Evolutionary conservation across 805 yeast genomes (phyloP).

Genomic region (Suhomyces prunicola): DNA sequence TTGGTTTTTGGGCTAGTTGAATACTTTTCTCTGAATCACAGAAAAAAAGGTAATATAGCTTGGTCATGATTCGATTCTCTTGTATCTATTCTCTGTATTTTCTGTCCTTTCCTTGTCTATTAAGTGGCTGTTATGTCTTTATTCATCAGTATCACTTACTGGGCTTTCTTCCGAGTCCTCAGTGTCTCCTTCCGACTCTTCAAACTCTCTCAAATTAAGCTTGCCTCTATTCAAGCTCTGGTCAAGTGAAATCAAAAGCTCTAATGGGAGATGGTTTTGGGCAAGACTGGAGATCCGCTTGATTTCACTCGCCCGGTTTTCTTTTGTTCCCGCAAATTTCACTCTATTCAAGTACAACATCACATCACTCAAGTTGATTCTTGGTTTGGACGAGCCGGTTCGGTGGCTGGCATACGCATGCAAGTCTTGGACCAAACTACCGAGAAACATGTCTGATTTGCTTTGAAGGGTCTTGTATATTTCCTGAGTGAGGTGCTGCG

Average conservation of each 20-base stretch:
- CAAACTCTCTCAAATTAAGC: neutral
- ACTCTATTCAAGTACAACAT: conserved; percentile 33
- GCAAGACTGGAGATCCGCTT: conserved; percentile 32
- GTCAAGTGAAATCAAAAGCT: conserved; percentile 30
- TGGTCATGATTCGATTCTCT: too few relatives aligned
- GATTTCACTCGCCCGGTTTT: conserved; percentile 11
- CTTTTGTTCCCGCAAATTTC: conserved; percentile 14
- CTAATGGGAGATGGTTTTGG: conserved; percentile 34
- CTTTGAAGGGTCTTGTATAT: conserved; percentile 19
- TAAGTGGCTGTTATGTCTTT: neutral
- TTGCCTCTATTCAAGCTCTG: conserved; percentile 18
- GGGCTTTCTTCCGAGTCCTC: neutral
- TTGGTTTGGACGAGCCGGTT: conserved; percentile 17
- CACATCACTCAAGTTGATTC: conserved; percentile 33
- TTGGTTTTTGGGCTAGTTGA: too few relatives aligned
- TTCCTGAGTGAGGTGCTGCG: conserved; percentile 9
- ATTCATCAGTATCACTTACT: neutral
- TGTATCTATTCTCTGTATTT: too few relatives aligned
- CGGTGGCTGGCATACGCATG: conserved; percentile 35
- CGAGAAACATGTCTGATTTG: conserved; percentile 31
- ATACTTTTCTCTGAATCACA: too few relatives aligned
- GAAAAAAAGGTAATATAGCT: too few relatives aligned
- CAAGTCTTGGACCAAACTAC: conserved; percentile 29
- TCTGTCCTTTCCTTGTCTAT: neutral
- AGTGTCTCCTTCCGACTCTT: neutral